Evolutionary conservation across 2,329 filamentous ascomycete genomes (phyloP).

Genomic region (Penicillium sp.): DNA sequence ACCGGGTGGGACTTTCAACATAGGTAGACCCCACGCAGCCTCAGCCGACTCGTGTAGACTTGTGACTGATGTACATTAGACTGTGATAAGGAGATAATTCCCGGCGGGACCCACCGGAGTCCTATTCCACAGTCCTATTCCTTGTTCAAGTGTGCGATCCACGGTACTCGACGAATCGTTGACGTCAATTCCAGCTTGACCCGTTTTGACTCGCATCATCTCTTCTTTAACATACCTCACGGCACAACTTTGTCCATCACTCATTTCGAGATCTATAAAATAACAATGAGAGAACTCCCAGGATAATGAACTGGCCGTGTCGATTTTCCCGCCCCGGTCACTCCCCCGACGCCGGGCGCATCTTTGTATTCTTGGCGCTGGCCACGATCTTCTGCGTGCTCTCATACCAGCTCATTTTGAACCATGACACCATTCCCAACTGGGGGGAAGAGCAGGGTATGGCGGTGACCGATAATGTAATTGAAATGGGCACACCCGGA

Average conservation of each 20-base stretch:
- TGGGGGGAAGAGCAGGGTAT: constrained; percentile 2
- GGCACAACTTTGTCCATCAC: background rate
- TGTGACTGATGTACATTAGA: background rate
- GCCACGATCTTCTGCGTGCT: constrained; percentile 13
- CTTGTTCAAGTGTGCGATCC: background rate
- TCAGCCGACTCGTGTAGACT: background rate
- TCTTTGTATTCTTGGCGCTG: constrained; percentile 16
- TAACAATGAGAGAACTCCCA: background rate
- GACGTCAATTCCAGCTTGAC: background rate
- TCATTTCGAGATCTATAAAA: background rate
- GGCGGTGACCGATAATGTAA: background rate
- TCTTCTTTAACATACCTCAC: no score
- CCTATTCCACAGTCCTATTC: no score
- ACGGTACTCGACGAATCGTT: background rate
- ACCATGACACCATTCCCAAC: constrained; percentile 7
- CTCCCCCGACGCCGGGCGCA: constrained; percentile 5
- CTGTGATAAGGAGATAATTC: no score
- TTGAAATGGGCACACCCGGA: background rate
- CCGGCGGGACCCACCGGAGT: no score
- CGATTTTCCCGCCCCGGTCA: constrained; percentile 3
- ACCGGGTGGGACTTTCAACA: no score
- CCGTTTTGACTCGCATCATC: background rate
- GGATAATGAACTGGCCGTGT: constrained; percentile 5
- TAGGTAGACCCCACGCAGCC: no score
- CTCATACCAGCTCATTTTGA: constrained; percentile 20